Evolutionary conservation across 768 basidiomycete genomes (phyloP), one percentile per base, ranked within the genome.

Genomic region (Trametes cinnabarina): DNA sequence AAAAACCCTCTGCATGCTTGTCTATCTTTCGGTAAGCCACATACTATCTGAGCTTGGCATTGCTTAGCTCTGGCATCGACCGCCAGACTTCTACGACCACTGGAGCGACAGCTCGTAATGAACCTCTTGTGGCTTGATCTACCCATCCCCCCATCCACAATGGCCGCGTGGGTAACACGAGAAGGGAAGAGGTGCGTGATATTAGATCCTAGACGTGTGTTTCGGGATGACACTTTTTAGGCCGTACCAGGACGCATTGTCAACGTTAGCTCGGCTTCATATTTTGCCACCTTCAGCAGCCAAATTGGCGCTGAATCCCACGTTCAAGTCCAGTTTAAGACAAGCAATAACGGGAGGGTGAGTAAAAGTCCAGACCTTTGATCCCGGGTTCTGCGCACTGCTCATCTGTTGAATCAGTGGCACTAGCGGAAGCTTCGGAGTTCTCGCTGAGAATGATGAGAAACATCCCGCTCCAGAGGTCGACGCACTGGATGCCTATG

Each of bases 271-370:
- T 2, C 79, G 79, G 34, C 73, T 94, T 37, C 87, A 92, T 65
- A 89, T 96, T 55, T 66, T 91, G 37, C 79, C 85, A 23, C 81
- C 75, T 47, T 80, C 82, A 10, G 58, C 78, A 10, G 77, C 76
- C n/a, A 90, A 87, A 66, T 73, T 90, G 37, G 79, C 81, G 1
- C 74, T 96, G 64, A 92, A 88, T 69, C 61, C 81, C 2, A 86
- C 84, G 7, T 92, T 94, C 79, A 90, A 90, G 68, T 76, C 84
- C 1, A 86, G 85, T 64, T 77, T 97, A 59, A 79, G 94, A 60
- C 86, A 88, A 62, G 93, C 94, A 22, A 77, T 96, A 34, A 92
- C 90, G 3, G 94, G 92, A 69, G 92, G 94, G 94, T 92, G 71
- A 71, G 79, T 71, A 43, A 6, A 23, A 47, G 61, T 43, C n/a